phyloP scores from a whole-genome alignment of 805 yeast genomes.

The Ascoidea rubescens region DNA sequence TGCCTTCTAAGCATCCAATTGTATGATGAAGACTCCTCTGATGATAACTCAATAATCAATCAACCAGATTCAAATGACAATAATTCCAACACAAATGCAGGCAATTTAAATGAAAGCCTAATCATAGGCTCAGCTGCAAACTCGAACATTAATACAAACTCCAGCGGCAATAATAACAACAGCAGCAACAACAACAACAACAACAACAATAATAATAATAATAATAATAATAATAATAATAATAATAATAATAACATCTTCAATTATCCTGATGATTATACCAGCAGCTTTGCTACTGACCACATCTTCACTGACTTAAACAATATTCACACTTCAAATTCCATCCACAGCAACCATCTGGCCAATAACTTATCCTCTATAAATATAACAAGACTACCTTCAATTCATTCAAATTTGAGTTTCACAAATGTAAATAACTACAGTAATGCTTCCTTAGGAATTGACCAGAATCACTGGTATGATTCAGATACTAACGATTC shows the following conservation, averaged over 20 bases:
- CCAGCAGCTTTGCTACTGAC: too few relatives aligned
- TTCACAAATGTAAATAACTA: background rate
- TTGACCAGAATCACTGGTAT: background rate
- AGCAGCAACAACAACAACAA: too few relatives aligned
- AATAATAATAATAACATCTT: too few relatives aligned
- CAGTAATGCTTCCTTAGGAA: background rate
- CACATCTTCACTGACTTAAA: too few relatives aligned
- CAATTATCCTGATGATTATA: too few relatives aligned
- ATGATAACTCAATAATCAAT: constrained; percentile 32
- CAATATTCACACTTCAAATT: too few relatives aligned
- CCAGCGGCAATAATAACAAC: background rate
- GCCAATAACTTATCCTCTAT: background rate
- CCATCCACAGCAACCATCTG: background rate
- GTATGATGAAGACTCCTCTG: constrained; percentile 57
- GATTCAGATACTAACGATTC: background rate
- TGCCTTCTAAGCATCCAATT: constrained; percentile 30
- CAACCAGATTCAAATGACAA: constrained; percentile 5
- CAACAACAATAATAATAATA: too few relatives aligned
- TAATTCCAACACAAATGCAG: constrained; percentile 2
- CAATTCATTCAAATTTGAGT: background rate
- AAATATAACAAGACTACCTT: constrained; percentile 4
- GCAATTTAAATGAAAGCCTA: constrained; percentile 1
- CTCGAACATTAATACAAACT: too few relatives aligned
- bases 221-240: too few relatives aligned
- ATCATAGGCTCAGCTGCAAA: too few relatives aligned